Base-by-base conservation (phyloP, 179 eudicot genomes). In the Pouteria campechiana region DNA sequence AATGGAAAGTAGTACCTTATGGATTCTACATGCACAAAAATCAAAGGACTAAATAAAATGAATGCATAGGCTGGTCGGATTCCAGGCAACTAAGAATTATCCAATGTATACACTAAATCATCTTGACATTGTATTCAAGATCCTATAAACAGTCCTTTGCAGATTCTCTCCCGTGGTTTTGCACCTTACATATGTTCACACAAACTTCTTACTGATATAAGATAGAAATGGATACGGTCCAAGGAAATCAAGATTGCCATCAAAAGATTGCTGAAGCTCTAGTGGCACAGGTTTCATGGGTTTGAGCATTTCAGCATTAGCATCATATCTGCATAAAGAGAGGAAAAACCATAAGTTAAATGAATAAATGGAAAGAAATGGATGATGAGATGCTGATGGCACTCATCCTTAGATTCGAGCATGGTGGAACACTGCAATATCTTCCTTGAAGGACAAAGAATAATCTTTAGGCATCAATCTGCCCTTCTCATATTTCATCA, bases 401-500 rank as follows among this genome's bases (percentile, higher is more conserved):
- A 29, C 32, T 36, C 11, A 22, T 40, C 19, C 81, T 40, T 47
- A 83, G 85, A 84, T 55, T 58, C 67, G 63, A 27, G 95, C 92
- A 70, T 84, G 86, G 49, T 80, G 83, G 55, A 84, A 84, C 25
- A 81, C 90, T 25, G 86, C 81, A 41, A 75, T 58, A 48, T 90
- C 86, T 75, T 80, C 72, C 54, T 32, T 47, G 43, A 80, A 77
- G 31, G 76, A 81, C 60, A 52, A 65, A 35, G 55, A 45, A 37
- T 84, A 84, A 61, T 74, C 78, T 71, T 75, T 86, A 6, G 95
- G 86, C 71, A 84, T 54, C 72, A 44, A 59, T 43, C 54, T 60
- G 24, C 71, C 58, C 61, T 84, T 84, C 33, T 70, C 70, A 25
- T 58, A 64, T 59, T 77, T 80, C 32, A 84, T 53, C 12, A 67